Conservation (phyloP, 2,329 filamentous ascomycete genomes). For the Microcyclosporella mali region DNA sequence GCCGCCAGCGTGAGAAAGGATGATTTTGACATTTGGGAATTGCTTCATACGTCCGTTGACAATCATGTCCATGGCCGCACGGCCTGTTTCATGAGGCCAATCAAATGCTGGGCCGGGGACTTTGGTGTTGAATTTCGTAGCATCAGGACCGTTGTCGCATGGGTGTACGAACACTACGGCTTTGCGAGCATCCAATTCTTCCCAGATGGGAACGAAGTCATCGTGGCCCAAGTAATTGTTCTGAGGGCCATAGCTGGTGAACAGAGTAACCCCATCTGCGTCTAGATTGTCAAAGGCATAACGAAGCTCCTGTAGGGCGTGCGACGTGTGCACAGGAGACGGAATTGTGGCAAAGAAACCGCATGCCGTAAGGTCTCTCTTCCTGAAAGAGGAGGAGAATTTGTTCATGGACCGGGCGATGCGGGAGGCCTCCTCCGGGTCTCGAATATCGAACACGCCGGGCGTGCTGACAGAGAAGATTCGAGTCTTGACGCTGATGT, state of each 20-base stretch:
- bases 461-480: background rate
- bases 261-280: background rate
- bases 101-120: background rate
- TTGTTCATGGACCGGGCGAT: conserved; percentile 1
- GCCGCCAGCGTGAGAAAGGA: conserved; percentile 2
- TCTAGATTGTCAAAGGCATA: background rate
- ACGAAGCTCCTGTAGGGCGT: background rate
- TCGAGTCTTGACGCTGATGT: background rate
- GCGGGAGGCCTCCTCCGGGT: background rate
- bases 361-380: background rate
- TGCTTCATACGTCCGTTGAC: background rate
- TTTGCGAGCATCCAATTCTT: background rate
- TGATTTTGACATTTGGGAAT: conserved; percentile 1
- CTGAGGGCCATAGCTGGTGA: background rate
- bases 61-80: conserved; percentile 2
- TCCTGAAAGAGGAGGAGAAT: background rate
- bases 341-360: conserved; percentile 1
- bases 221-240: background rate
- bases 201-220: background rate
- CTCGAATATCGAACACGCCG: background rate
- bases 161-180: conserved; percentile 1
- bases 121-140: background rate
- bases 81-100: background rate
- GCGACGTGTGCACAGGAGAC: background rate
- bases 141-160: background rate